Evolutionary conservation across 148 eudicot genomes (phyloP).

Genomic region (Nyssa sinensis): DNA sequence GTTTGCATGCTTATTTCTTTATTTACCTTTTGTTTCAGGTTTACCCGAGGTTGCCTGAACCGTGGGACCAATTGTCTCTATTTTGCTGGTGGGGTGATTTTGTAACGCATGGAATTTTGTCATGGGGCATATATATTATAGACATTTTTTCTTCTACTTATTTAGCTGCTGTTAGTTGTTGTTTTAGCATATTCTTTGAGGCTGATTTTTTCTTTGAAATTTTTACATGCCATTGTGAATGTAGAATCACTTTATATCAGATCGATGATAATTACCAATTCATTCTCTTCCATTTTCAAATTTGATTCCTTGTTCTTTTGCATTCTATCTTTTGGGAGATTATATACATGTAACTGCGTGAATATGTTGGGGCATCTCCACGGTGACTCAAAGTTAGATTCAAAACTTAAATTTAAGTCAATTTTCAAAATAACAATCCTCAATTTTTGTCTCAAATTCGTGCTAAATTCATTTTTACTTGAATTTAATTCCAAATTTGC

Average conservation of each 20-base stretch:
- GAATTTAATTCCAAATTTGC: no score
- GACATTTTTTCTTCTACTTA: slow-evolving; percentile 2
- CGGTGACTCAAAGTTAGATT: no score
- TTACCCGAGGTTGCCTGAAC: background rate
- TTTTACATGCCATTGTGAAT: slow-evolving; percentile 9
- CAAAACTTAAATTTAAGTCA: no score
- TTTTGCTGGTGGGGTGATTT: slow-evolving; percentile 25
- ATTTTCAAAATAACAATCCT: no score
- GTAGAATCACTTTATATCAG: slow-evolving; percentile 10
- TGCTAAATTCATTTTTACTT: no score
- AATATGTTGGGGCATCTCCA: no score
- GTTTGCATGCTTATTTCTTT: background rate
- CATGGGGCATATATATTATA: slow-evolving; percentile 16
- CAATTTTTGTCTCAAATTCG: no score
- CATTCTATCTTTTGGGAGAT: no score
- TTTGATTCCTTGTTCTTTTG: background rate
- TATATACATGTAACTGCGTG: no score
- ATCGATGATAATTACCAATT: background rate
- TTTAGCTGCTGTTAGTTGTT: slow-evolving; percentile 10
- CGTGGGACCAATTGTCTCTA: slow-evolving; percentile 20
- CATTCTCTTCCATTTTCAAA: background rate
- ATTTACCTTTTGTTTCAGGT: background rate
- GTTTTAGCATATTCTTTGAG: slow-evolving; percentile 14
- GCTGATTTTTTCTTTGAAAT: background rate
- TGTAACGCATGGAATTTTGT: slow-evolving; percentile 28